Percentiles rank a stretch among this genome's conserved stretches.
phyloP scores from a whole-genome alignment of 2,329 filamentous ascomycete genomes.

The Sclerotinia minor region DNA sequence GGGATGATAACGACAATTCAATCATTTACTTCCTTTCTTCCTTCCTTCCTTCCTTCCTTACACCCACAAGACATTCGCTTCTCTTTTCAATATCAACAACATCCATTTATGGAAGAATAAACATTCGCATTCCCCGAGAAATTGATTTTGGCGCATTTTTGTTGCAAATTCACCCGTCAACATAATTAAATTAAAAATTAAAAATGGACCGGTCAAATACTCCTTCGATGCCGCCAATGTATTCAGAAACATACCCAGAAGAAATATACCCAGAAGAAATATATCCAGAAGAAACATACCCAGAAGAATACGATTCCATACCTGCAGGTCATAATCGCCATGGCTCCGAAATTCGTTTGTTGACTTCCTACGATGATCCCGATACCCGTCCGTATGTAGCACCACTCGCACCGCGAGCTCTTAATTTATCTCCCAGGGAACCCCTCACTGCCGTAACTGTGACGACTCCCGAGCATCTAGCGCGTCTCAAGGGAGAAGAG shows the following conservation, averaged over 20 bases:
- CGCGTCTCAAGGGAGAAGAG: conserved; percentile 45
- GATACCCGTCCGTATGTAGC: conserved; percentile 57
- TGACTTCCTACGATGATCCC: conserved; percentile 63
- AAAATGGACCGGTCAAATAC: conserved; percentile 48
- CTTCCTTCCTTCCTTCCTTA: too few species aligned
- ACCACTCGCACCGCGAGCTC: conserved; percentile 33
- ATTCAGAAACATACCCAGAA: conserved; percentile 56
- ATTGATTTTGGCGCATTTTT: conserved; percentile 20
- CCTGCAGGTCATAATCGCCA: conserved; percentile 47
- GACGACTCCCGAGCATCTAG: conserved; percentile 44
- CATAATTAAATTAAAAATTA: too few species aligned
- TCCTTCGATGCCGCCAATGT: conserved; percentile 57
- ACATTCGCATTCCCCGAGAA: conserved; percentile 18
- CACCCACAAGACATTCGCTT: conserved; percentile 12
- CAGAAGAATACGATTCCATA: conserved; percentile 51
- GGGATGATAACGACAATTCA: background rate
- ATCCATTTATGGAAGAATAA: conserved; percentile 20
- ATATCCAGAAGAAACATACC: conserved; percentile 53
- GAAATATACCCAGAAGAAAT: conserved; percentile 49
- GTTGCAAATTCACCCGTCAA: conserved; percentile 31
- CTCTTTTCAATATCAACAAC: background rate
- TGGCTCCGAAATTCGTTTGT: conserved; percentile 57
- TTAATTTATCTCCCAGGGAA: conserved; percentile 34
- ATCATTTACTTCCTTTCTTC: background rate
- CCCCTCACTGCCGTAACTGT: conserved; percentile 37